Percentiles rank a stretch among this genome's conserved stretches.
Evolutionary conservation across 1,284 basidiomycete genomes (phyloP).

Genomic region (Gymnopus androsaceus): DNA sequence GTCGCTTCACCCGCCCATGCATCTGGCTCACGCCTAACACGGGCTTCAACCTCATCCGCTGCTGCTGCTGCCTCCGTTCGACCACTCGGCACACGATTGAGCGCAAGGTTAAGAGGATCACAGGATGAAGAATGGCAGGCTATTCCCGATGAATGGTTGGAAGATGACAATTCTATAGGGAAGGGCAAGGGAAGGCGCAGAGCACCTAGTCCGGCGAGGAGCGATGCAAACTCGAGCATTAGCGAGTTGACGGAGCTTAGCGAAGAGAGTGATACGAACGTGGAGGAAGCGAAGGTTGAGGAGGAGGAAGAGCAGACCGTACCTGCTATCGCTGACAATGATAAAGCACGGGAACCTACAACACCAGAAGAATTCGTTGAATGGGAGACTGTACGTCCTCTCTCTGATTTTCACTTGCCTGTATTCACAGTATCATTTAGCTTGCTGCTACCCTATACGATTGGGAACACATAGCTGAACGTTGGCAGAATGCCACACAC

Average conservation of each 20-base stretch:
- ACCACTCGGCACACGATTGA: constrained; percentile 60
- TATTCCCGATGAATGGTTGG: constrained; percentile 75
- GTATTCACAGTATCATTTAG: constrained; percentile 38
- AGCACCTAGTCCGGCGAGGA: constrained; percentile 46
- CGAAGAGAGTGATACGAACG: constrained; percentile 36
- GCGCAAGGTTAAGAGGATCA: constrained; percentile 61
- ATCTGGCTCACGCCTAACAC: neutral
- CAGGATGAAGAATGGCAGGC: constrained; percentile 75
- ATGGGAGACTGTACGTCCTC: constrained; percentile 76
- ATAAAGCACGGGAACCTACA: constrained; percentile 26
- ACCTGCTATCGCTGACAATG: neutral
- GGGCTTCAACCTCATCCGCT: neutral
- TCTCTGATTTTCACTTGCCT: constrained; percentile 2
- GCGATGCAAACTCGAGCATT: constrained; percentile 54
- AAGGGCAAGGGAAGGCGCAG: constrained; percentile 15
- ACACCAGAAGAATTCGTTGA: constrained; percentile 64
- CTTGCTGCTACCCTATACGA: constrained; percentile 79
- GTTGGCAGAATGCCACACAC: constrained; percentile 75
- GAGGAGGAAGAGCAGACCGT: constrained; percentile 12
- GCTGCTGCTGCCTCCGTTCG: constrained; percentile 24
- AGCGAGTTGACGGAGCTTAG: constrained; percentile 76
- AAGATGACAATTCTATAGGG: constrained; percentile 15
- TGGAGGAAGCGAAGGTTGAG: constrained; percentile 24
- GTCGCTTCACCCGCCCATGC: neutral
- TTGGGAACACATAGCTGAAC: constrained; percentile 75